These are phyloP conservation scores for Wallacemonas sp. DNA, from an alignment of 208 protist species.

Conservation along the genomic window DNA sequence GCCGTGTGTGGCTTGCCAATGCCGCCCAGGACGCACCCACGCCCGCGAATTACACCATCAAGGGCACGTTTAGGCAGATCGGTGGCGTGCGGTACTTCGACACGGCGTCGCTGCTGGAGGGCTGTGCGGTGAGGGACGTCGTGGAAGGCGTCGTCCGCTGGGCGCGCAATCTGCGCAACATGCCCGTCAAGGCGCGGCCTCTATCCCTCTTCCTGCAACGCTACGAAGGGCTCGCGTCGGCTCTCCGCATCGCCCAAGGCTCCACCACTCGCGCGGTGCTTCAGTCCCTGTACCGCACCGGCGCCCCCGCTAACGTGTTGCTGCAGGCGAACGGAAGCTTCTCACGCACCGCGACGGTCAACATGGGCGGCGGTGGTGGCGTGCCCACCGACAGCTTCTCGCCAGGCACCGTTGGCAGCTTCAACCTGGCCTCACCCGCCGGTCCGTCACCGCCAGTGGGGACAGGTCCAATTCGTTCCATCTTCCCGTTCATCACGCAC, in stretches of 20 bases:
- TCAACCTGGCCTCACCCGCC: not conserved
- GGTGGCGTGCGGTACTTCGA: constrained; percentile 62
- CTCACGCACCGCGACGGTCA: constrained; percentile 8
- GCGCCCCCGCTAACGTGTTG: constrained; percentile 9
- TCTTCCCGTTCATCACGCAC: constrained; percentile 32
- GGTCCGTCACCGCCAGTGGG: not conserved
- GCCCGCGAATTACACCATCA: constrained; percentile 15
- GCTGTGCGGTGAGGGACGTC: constrained; percentile 40
- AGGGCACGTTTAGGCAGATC: constrained; percentile 57
- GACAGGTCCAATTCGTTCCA: not conserved
- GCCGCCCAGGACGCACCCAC: not conserved
- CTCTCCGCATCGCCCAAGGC: constrained; percentile 23
- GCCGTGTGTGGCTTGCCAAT: not conserved
- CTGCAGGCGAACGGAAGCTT: constrained; percentile 15
- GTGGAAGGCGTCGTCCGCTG: constrained; percentile 39
- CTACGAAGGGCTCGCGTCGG: constrained; percentile 49
- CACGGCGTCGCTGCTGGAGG: constrained; percentile 36
- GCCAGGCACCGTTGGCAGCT: constrained; percentile 3
- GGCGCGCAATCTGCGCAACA: constrained; percentile 39
- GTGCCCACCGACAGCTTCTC: constrained; percentile 4
- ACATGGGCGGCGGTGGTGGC: not conserved
- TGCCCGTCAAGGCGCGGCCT: constrained; percentile 55
- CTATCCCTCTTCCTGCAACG: constrained; percentile 59
- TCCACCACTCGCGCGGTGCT: not conserved
- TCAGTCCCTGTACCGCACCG: constrained; percentile 5